Evolutionary conservation across 176 grass and related monocot genomes (phyloP), one percentile per base, ranked within the genome.

Genomic region (Oryza punctata): DNA sequence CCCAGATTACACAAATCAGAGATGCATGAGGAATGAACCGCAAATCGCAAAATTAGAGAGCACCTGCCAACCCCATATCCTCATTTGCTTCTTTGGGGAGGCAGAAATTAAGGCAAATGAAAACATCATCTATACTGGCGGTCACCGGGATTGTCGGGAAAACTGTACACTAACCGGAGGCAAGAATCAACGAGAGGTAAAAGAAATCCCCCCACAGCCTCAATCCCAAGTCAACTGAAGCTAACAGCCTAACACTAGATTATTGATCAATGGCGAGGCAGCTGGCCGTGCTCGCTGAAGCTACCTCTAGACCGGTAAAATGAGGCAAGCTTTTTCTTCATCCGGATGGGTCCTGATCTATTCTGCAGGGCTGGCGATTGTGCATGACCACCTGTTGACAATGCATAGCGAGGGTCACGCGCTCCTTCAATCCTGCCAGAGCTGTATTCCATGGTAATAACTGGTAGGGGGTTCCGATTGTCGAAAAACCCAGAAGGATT

Each of bases 371-470:
- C 75, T 77, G 86, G 67, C 16, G 83, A 77, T 79, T 81, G 87
- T 9, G 63, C 82, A 40, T 65, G 85, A 15, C 59, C 26, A n/a
- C 73, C 87, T 29, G 86, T 41, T 30, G 85, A 93, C 11, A 75
- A 81, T 63, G 75, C 64, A 0, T 35, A 86, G 44, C 78, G 87
- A 41, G 87, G 91, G 49, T 81, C 90, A 35, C 70, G 67, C 19
- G 65, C 38, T 57, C 81, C 92, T 65, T 93, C 96, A 69, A 89
- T 90, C 59, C 85, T 85, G 3, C 90, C 93, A 3, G 93, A 99
- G 78, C 93, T 94, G 75, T 92, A 99, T 73, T 99, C 96, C 96
- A 99, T 99, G 35, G 90, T 99, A 43, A 96, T 88, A 81, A 99
- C 95, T 3, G 91, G 88, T 26, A 81, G 84, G 47, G 88, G 69